These are phyloP conservation scores for Phragmites australis DNA, from an alignment of 176 grass and related monocot genomes.

Conservation along the genomic window DNA sequence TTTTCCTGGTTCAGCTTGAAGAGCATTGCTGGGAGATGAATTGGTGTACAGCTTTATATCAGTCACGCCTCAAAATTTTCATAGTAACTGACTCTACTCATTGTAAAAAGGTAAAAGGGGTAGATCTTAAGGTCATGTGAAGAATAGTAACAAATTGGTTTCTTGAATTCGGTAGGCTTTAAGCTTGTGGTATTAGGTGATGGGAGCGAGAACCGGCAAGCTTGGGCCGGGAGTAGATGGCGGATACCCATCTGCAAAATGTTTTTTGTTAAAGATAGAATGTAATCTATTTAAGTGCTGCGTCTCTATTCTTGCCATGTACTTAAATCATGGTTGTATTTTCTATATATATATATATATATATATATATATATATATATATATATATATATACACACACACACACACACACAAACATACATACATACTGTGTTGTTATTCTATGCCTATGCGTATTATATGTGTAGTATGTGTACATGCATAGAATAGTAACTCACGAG, in stretches of 20 bases:
- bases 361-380: too few relatives aligned
- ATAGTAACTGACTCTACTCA: not conserved
- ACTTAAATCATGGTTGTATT: too few relatives aligned
- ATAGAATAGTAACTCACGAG: too few relatives aligned
- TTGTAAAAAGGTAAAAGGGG: not conserved
- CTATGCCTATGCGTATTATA: too few relatives aligned
- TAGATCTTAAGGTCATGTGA: not conserved
- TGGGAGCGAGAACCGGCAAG: not conserved
- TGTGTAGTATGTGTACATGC: too few relatives aligned
- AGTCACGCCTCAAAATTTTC: conserved; percentile 30
- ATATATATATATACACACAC: too few relatives aligned
- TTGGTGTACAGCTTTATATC: conserved; percentile 36
- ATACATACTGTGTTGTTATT: too few relatives aligned
- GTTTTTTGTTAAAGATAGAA: too few relatives aligned
- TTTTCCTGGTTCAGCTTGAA: not conserved
- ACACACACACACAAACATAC: too few relatives aligned
- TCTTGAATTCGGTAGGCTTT: not conserved
- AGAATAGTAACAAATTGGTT: conserved; percentile 13
- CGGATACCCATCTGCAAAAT: not conserved
- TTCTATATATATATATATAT: too few relatives aligned
- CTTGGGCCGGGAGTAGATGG: not conserved
- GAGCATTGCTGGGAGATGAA: conserved; percentile 28
- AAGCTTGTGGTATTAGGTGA: not conserved
- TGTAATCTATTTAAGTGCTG: too few relatives aligned
- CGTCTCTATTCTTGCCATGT: too few relatives aligned